These are phyloP conservation scores for Vinca major DNA, from an alignment of 305 asterid species.

Conservation along the genomic window DNA sequence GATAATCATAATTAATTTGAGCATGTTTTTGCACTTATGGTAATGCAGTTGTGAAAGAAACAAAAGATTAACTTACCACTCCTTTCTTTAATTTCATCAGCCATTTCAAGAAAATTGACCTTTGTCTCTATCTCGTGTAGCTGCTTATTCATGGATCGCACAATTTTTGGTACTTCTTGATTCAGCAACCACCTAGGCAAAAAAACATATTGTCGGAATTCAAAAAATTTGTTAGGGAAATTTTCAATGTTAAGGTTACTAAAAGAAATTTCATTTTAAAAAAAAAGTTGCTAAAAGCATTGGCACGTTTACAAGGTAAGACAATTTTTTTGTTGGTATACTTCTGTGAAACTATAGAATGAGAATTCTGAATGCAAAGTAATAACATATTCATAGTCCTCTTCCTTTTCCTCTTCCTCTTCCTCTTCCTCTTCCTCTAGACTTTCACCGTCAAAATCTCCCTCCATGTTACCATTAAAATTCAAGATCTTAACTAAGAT, in stretches of 20 bases:
- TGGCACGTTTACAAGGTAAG: not conserved
- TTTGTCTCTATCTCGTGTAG: conserved; percentile 90
- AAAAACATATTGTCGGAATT: conserved; percentile 9
- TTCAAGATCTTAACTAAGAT: conserved; percentile 91
- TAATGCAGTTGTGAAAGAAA: conserved; percentile 17
- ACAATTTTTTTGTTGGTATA: not conserved
- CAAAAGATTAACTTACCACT: conserved; percentile 21
- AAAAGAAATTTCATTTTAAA: not conserved
- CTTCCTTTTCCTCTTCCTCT: too few species aligned
- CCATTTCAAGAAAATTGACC: conserved; percentile 35
- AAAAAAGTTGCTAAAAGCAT: not conserved
- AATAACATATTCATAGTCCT: conserved; percentile 83
- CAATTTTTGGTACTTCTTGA: conserved; percentile 95
- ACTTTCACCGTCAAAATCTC: conserved; percentile 78
- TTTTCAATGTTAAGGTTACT: not conserved
- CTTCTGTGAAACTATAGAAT: conserved; percentile 2
- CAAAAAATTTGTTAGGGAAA: not conserved
- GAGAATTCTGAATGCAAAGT: conserved; percentile 15
- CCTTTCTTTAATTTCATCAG: conserved; percentile 14
- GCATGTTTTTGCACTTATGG: not conserved
- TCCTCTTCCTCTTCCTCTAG: conserved; percentile 90
- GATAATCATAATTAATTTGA: not conserved
- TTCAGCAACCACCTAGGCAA: conserved; percentile 86
- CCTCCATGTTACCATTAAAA: conserved; percentile 97
- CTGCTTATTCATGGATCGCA: conserved; percentile 88